These are phyloP conservation scores for Rhizoclosmatium sp. DNA, from an alignment of 192 early-diverging fungal species.

Conservation along the genomic window DNA sequence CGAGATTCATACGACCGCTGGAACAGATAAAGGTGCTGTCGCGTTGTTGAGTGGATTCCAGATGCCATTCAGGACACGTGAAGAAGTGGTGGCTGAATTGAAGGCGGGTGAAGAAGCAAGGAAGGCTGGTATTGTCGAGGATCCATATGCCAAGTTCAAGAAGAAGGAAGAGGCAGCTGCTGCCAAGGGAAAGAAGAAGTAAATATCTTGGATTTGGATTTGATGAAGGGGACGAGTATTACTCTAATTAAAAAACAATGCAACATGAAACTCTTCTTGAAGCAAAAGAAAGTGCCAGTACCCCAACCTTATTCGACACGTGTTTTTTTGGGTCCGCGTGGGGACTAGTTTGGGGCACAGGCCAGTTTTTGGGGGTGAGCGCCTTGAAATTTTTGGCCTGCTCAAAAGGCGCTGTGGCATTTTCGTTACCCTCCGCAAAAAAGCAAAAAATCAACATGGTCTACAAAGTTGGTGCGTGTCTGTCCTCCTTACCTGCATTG, in stretches of 20 bases:
- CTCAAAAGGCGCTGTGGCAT: conserved; percentile 1
- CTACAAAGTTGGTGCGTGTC: conserved; percentile 50
- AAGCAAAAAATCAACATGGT: conserved; percentile 32
- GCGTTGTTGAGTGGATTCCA: conserved; percentile 88
- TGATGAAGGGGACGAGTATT: background rate
- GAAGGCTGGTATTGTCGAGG: conserved; percentile 43
- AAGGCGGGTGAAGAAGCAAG: conserved; percentile 34
- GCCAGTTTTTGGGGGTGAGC: background rate
- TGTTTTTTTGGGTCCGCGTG: background rate
- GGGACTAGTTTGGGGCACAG: background rate
- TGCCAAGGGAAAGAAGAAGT: conserved; percentile 4
- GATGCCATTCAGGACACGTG: conserved; percentile 73
- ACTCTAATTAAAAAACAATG: background rate
- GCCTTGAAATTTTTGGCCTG: background rate
- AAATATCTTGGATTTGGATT: background rate
- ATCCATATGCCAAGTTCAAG: conserved; percentile 64
- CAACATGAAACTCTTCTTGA: no score
- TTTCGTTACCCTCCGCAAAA: conserved; percentile 13
- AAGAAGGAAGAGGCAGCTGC: conserved; percentile 46
- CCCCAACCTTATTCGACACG: background rate
- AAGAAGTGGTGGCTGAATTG: conserved; percentile 41
- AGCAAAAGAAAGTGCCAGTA: background rate
- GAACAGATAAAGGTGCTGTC: conserved; percentile 77
- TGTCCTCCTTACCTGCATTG: background rate
- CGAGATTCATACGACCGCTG: conserved; percentile 82